Conservation (phyloP, 225 moss, liverwort and hornwort genomes). For the Sphagnum contortum region DNA sequence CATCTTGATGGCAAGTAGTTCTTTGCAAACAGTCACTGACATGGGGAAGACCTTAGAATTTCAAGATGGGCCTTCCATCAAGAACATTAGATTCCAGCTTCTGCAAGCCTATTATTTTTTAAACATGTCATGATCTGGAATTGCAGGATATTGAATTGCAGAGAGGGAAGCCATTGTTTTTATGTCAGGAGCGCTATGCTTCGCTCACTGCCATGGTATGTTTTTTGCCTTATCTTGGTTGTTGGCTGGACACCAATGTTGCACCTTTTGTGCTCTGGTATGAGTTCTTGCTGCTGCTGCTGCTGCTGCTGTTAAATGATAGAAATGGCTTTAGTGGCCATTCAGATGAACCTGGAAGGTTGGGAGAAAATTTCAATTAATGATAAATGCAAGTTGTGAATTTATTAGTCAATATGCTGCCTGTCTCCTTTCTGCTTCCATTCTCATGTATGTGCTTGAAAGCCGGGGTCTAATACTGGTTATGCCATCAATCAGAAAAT, state of each 20-base stretch:
- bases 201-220: slow-evolving; percentile 79
- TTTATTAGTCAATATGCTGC: not conserved
- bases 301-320: no score
- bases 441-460: no score
- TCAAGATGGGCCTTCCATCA: no score
- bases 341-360: no score
- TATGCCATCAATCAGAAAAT: not conserved
- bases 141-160: slow-evolving; percentile 56
- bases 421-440: no score
- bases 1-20: not conserved
- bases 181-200: slow-evolving; percentile 74
- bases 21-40: not conserved
- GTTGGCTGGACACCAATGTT: not conserved
- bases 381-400: no score
- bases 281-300: no score
- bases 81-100: no score
- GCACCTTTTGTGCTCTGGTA: not conserved
- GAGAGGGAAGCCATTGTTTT: slow-evolving; percentile 83
- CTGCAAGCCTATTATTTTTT: not conserved
- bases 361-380: no score
- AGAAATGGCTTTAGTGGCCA: no score
- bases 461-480: no score
- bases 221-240: not conserved
- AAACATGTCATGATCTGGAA: not conserved
- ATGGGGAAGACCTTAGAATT: no score